These are phyloP conservation scores for Geotrichum armillariae DNA, from an alignment of 1,139 yeast genomes.

Conservation along the genomic window DNA sequence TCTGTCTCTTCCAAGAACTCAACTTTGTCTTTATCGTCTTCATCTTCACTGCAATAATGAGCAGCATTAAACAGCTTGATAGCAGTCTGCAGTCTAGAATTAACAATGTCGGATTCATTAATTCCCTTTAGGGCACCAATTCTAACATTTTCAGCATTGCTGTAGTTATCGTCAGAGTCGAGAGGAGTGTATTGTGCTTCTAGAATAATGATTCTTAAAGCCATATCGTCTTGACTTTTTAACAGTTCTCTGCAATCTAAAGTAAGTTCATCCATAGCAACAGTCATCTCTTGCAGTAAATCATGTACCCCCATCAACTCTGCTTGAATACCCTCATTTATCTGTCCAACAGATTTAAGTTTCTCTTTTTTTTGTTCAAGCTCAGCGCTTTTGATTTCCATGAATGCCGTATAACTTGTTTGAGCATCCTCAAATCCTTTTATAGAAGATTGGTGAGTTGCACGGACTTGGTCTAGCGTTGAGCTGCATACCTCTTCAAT, in stretches of 20 bases:
- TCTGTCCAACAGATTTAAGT: neutral
- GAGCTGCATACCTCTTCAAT: neutral
- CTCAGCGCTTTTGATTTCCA: neutral
- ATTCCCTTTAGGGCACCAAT: too few relatives aligned
- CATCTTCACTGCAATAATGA: too few relatives aligned
- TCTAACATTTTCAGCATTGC: too few relatives aligned
- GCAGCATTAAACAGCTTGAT: too few relatives aligned
- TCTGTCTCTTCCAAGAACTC: too few relatives aligned
- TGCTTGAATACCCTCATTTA: neutral
- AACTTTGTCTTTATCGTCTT: too few relatives aligned
- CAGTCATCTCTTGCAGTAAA: neutral
- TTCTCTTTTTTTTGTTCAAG: neutral
- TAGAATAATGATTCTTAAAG: neutral
- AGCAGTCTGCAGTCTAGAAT: too few relatives aligned
- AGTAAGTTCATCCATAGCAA: neutral
- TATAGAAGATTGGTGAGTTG: neutral
- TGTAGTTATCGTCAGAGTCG: neutral
- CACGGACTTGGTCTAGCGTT: neutral
- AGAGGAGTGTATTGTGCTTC: conserved; percentile 3
- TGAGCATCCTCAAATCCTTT: neutral
- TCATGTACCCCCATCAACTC: neutral
- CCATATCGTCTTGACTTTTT: neutral
- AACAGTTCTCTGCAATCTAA: neutral
- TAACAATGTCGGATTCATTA: too few relatives aligned
- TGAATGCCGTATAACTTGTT: neutral